Conservation (phyloP, 2,329 filamentous ascomycete genomes). For the Scopulariopsis brevicaulis region DNA sequence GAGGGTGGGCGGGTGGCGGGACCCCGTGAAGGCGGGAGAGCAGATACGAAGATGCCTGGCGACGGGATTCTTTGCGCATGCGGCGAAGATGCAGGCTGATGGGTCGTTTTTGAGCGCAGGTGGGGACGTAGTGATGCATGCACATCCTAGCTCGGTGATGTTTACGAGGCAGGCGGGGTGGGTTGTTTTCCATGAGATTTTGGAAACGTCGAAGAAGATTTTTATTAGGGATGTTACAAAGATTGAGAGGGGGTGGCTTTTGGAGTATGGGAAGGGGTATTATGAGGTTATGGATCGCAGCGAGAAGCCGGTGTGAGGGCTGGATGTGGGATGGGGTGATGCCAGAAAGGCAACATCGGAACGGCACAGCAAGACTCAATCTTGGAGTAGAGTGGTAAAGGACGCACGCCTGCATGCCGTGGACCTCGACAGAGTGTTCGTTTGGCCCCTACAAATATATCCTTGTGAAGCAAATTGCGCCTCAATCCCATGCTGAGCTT, state of each 20-base stretch:
- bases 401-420: too few relatives aligned
- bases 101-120: slow-evolving; percentile 82
- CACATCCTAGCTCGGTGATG: slow-evolving; percentile 86
- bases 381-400: background rate
- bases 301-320: background rate
- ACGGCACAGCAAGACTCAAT: background rate
- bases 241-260: slow-evolving; percentile 84
- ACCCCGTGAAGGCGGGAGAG: slow-evolving; percentile 40
- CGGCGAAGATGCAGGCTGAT: slow-evolving; percentile 86
- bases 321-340: background rate
- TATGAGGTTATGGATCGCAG: slow-evolving; percentile 43
- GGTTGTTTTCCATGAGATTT: slow-evolving; percentile 89
- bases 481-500: too few relatives aligned
- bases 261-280: slow-evolving; percentile 79
- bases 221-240: slow-evolving; percentile 89
- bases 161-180: slow-evolving; percentile 95
- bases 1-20: slow-evolving; percentile 4
- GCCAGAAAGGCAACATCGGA: background rate
- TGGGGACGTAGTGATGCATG: slow-evolving; percentile 66
- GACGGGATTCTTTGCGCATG: slow-evolving; percentile 85
- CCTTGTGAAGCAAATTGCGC: too few relatives aligned
- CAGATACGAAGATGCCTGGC: slow-evolving; percentile 77
- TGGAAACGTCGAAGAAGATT: slow-evolving; percentile 80
- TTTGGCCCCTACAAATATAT: too few relatives aligned
- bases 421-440: too few relatives aligned